These are phyloP conservation scores for Tuber melanosporum DNA, from an alignment of 495 filamentous ascomycete species.

Conservation along the genomic window DNA sequence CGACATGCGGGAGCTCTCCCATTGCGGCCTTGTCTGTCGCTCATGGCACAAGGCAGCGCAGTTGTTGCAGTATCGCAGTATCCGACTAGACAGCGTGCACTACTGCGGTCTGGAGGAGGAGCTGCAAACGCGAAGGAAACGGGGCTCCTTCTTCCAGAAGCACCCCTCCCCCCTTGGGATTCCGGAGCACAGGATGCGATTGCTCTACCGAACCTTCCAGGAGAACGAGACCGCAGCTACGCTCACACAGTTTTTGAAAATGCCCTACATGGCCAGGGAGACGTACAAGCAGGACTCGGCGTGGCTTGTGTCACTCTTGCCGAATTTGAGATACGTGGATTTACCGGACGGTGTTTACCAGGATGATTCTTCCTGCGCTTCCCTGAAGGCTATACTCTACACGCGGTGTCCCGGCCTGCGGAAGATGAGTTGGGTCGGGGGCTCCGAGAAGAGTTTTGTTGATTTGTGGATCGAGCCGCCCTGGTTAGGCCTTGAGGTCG, in stretches of 20 bases:
- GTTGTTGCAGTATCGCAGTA: slow-evolving; percentile 64
- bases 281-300: slow-evolving; percentile 77
- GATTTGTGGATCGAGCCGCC: slow-evolving; percentile 56
- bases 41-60: slow-evolving; percentile 52
- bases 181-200: slow-evolving; percentile 63
- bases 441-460: slow-evolving; percentile 71
- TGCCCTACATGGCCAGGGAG: slow-evolving; percentile 95
- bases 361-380: slow-evolving; percentile 66
- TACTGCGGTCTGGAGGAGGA: slow-evolving; percentile 83
- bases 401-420: slow-evolving; percentile 73
- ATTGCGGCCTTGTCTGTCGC: slow-evolving; percentile 65
- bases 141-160: slow-evolving; percentile 67
- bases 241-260: slow-evolving; percentile 70
- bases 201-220: slow-evolving; percentile 74
- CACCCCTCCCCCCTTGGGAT: slow-evolving; percentile 67
- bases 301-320: slow-evolving; percentile 74
- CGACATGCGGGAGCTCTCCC: slow-evolving; percentile 83
- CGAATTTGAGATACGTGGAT: slow-evolving; percentile 82
- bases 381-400: slow-evolving; percentile 75
- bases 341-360: slow-evolving; percentile 78
- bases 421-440: slow-evolving; percentile 76
- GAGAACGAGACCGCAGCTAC: slow-evolving; percentile 61
- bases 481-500: slow-evolving; percentile 72
- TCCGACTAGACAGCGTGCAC: slow-evolving; percentile 90
- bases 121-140: slow-evolving; percentile 68